Percentiles rank a stretch among this genome's conserved stretches.
Evolutionary conservation across 208 protist genomes (phyloP).

Genomic region (Acanthamoeba rhysodes): DNA sequence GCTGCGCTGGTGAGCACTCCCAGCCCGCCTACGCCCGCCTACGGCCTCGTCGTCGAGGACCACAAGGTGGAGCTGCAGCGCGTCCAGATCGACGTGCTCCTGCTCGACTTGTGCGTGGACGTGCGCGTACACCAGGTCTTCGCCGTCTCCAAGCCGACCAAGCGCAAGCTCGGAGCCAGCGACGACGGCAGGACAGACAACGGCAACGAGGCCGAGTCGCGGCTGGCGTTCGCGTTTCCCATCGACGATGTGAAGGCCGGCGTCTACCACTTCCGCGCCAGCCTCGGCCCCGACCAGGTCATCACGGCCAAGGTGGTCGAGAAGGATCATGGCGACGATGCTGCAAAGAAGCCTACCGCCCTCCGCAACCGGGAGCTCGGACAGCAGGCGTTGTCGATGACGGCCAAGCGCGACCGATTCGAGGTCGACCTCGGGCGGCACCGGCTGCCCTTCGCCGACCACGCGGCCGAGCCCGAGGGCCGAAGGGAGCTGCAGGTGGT

Average conservation of each 20-base stretch:
- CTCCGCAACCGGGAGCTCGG: not conserved
- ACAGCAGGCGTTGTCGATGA: not conserved
- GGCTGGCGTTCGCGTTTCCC: not conserved
- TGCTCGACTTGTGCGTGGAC: slow-evolving; percentile 10
- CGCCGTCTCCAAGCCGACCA: not conserved
- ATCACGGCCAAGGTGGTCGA: not conserved
- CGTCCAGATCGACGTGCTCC: slow-evolving; percentile 3
- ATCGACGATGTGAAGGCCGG: not conserved
- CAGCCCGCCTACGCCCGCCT: not conserved
- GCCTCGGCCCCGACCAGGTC: not conserved
- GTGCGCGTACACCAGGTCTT: not conserved
- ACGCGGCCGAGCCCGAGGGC: not conserved
- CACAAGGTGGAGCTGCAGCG: not conserved
- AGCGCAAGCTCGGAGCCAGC: not conserved
- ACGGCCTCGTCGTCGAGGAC: not conserved
- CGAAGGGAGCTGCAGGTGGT: not conserved
- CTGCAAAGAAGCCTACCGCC: not conserved
- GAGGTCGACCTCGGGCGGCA: not conserved
- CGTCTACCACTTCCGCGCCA: not conserved
- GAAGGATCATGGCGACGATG: not conserved
- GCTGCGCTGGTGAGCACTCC: too few species aligned
- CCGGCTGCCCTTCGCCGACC: not conserved
- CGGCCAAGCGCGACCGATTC: not conserved
- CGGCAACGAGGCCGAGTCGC: not conserved
- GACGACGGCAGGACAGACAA: not conserved